phyloP scores from a whole-genome alignment of 257 asterid species.

The Ballota nigra region DNA sequence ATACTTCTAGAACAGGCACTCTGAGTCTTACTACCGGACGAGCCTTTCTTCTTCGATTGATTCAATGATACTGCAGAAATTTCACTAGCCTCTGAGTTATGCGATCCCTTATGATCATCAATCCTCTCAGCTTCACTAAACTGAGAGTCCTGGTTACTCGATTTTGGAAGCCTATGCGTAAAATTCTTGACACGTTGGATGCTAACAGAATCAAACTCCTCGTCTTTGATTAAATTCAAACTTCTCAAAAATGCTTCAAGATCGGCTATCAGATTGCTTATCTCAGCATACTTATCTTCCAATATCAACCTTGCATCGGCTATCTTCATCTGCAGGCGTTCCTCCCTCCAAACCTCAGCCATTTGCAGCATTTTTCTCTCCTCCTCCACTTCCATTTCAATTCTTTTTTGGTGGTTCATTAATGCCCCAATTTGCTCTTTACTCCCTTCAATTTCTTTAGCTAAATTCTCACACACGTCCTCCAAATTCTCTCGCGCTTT shows the following conservation, averaged over 20 bases:
- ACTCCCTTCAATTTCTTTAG: conserved; percentile 35
- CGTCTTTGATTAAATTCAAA: not conserved
- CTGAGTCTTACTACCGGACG: conserved; percentile 28
- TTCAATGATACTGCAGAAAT: conserved; percentile 15
- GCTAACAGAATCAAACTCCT: not conserved
- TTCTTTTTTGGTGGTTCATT: conserved; percentile 23
- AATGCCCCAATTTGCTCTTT: conserved; percentile 37
- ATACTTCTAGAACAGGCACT: conserved; percentile 19
- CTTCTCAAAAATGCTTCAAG: conserved; percentile 32
- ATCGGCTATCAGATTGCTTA: conserved; percentile 35
- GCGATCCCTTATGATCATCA: conserved; percentile 8
- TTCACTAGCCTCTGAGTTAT: not conserved
- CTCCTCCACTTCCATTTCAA: conserved; percentile 41
- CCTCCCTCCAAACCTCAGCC: conserved; percentile 65
- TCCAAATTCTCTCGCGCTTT: conserved; percentile 37
- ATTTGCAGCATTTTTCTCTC: conserved; percentile 52
- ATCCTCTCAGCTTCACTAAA: conserved; percentile 13
- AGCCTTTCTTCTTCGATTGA: conserved; percentile 28
- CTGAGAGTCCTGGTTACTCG: conserved; percentile 16
- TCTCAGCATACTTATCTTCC: conserved; percentile 43
- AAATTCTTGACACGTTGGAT: conserved; percentile 20
- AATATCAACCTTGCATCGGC: conserved; percentile 46
- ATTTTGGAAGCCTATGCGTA: not conserved
- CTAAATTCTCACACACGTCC: conserved; percentile 32
- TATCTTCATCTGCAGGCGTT: conserved; percentile 49